Evolutionary conservation across 257 asterid genomes (phyloP), one percentile per base, ranked within the genome.

Genomic region (Eustoma russellianum): DNA sequence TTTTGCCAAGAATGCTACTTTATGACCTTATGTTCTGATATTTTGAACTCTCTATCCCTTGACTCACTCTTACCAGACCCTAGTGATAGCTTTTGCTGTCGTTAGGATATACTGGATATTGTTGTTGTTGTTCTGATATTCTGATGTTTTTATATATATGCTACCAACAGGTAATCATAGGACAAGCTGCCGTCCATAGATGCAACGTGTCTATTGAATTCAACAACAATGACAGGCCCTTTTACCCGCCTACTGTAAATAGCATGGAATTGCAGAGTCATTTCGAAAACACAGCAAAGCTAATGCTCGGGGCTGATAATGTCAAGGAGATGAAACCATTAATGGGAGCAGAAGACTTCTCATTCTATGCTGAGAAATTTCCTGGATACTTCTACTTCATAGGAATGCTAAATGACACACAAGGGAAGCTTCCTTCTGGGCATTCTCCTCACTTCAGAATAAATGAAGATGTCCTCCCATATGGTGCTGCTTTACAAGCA

Each of bases 401-500:
- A 3, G 94, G 94, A 51, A 83, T 83, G 89, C 52, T 50, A 13
- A 73, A 76, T 47, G 80, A 76, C 65, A 69, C 71, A 9, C 59
- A 55, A 60, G 89, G 79, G 46, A 59, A 6, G 17, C 70, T 74
- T 11, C 66, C 16, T 54, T 49, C 70, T 6, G 71, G 59, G 2
- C 94, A 83, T 56, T 76, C 82, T 7, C 94, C 86, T 0, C 41
- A 51, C 48, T 80, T 61, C 17, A 65, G 44, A 56, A 77, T 80
- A 47, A 80, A 83, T 11, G 93, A 83, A 67, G 80, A 75, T 63
- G 80, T 68, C 5, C 78, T 83, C 40, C 79, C 75, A n/a, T 83
- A 75, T 50, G 89, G 89, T 19, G 80, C 81, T 13, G 83, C 93
- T 75, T 74, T 83, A 47, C 93, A 83, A 7, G 89, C 86, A 41